Percentiles rank a stretch among this genome's conserved stretches.
phyloP scores from a whole-genome alignment of 345 rosid genomes.

The Ricinus communis region DNA sequence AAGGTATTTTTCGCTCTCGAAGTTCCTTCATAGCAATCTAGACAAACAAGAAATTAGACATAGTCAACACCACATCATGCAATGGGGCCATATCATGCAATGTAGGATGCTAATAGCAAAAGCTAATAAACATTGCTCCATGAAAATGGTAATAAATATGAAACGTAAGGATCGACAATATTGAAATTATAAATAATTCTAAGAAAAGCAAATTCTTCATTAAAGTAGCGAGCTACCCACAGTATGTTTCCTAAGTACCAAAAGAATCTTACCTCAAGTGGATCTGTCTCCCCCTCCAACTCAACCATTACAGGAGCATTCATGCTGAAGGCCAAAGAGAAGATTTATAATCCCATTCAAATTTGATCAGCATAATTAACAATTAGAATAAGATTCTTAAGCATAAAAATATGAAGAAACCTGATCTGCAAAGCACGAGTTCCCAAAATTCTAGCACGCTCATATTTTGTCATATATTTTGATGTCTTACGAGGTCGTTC shows the following conservation, averaged over 20 bases:
- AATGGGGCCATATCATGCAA: neutral
- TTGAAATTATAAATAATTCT: neutral
- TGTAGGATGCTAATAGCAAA: neutral
- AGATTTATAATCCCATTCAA: neutral
- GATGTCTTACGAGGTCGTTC: constrained; percentile 63
- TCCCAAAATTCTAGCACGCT: constrained; percentile 83
- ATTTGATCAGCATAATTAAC: neutral
- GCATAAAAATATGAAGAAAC: constrained; percentile 22
- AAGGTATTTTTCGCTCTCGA: constrained; percentile 77
- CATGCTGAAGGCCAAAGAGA: constrained; percentile 51
- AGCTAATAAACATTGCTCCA: too few relatives aligned
- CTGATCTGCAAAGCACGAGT: constrained; percentile 84
- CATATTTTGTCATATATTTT: constrained; percentile 79
- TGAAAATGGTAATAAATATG: neutral
- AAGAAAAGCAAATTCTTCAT: neutral
- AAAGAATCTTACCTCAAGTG: constrained; percentile 59
- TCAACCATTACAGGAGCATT: constrained; percentile 95
- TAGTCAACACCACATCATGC: neutral
- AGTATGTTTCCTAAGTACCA: neutral
- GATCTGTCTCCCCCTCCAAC: constrained; percentile 88
- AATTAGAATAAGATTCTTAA: neutral
- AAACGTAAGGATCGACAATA: neutral
- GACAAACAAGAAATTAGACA: neutral
- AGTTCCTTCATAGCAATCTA: constrained; percentile 95
- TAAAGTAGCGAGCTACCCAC: neutral